A percentile compares a stretch with the other conserved stretches of the same genome.
Conservation (phyloP, 768 basidiomycete species). For the Boletus vinaceobasis region DNA sequence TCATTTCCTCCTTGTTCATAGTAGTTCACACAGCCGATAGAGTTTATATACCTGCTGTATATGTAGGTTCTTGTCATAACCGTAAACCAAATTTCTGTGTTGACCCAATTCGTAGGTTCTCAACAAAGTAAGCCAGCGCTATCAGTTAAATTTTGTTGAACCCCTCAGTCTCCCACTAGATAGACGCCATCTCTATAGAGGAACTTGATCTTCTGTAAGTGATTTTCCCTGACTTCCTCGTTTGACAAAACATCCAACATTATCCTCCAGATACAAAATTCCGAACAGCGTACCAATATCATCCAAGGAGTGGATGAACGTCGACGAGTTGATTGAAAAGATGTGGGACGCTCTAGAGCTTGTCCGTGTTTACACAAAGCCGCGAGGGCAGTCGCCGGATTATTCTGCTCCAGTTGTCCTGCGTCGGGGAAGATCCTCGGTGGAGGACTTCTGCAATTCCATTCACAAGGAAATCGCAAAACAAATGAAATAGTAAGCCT, state of each 20-base stretch:
- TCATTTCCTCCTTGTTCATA: not conserved
- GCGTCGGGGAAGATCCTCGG: constrained; percentile 52
- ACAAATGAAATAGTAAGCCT: constrained; percentile 89
- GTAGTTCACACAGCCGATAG: constrained; percentile 36
- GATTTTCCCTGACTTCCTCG: constrained; percentile 4
- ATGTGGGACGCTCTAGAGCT: constrained; percentile 96
- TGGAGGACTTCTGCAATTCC: constrained; percentile 89
- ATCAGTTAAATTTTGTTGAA: not conserved
- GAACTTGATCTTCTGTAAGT: constrained; percentile 86
- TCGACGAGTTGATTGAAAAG: constrained; percentile 87
- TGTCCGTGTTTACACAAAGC: constrained; percentile 95
- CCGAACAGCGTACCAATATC: constrained; percentile 94
- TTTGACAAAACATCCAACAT: not conserved
- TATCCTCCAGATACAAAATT: constrained; percentile 71
- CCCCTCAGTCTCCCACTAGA: constrained; percentile 42
- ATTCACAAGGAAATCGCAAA: constrained; percentile 98
- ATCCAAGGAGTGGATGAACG: constrained; percentile 91
- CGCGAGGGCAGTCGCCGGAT: constrained; percentile 86
- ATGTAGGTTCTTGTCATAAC: constrained; percentile 47
- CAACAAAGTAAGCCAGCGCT: constrained; percentile 60
- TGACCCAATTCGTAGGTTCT: constrained; percentile 49
- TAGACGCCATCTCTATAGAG: constrained; percentile 97
- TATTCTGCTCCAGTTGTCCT: constrained; percentile 90
- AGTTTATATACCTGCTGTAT: constrained; percentile 91
- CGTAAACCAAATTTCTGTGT: not conserved